Conservation (phyloP, 345 rosid genomes). For the Salix arbutifolia region DNA sequence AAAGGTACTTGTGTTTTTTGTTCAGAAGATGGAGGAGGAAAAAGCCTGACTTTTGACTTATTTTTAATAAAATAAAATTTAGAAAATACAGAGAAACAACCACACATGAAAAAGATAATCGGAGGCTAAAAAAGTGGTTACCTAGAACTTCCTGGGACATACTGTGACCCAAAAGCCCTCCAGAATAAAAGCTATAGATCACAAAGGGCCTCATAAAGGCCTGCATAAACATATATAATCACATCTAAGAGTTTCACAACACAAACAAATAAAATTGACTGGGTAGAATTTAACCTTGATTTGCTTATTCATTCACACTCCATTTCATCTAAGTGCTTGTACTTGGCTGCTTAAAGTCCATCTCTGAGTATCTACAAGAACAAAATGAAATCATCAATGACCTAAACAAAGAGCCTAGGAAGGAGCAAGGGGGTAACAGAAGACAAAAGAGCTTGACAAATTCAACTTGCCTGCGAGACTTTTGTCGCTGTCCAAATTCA, state of each 20-base stretch:
- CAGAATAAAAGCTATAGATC: slow-evolving; percentile 51
- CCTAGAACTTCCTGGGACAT: slow-evolving; percentile 50
- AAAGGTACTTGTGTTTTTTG: background rate
- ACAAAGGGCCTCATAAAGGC: slow-evolving; percentile 53
- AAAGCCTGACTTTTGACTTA: too few relatives aligned
- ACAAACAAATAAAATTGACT: slow-evolving; percentile 2
- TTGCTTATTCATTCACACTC: slow-evolving; percentile 33
- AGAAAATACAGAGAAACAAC: background rate
- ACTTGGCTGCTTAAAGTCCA: slow-evolving; percentile 69
- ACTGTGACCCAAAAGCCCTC: slow-evolving; percentile 54
- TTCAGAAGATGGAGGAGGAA: background rate
- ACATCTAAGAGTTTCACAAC: slow-evolving; percentile 25
- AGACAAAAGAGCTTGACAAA: background rate
- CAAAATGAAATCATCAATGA: background rate
- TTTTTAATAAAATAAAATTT: too few relatives aligned
- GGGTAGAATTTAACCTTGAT: slow-evolving; percentile 35
- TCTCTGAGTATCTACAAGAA: slow-evolving; percentile 62
- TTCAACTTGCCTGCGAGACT: slow-evolving; percentile 53
- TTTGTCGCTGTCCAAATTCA: slow-evolving; percentile 53
- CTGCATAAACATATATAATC: slow-evolving; percentile 42
- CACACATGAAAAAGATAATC: background rate
- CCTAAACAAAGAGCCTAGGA: background rate
- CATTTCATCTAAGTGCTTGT: slow-evolving; percentile 29
- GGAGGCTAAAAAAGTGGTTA: slow-evolving; percentile 15
- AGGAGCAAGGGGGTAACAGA: background rate